A percentile compares a stretch with the other conserved stretches of the same genome.
Evolutionary conservation across 176 grass and related monocot genomes (phyloP).

Genomic region (Leersia perrieri): DNA sequence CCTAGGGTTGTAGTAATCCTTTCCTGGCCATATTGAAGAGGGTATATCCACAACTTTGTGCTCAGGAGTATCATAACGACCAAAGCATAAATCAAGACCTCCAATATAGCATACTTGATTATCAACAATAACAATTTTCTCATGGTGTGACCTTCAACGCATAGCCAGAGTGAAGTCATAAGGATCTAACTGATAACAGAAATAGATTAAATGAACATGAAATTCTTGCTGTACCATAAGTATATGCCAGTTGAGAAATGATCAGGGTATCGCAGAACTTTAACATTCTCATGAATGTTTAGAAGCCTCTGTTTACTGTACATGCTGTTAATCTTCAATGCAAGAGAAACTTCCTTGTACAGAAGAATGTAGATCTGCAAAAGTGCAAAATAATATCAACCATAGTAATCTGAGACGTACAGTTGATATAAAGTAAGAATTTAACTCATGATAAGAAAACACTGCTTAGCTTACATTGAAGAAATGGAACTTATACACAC

Average conservation of each 20-base stretch:
- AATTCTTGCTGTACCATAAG: constrained; percentile 47
- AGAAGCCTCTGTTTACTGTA: constrained; percentile 72
- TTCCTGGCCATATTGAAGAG: constrained; percentile 78
- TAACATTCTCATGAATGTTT: constrained; percentile 84
- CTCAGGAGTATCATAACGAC: constrained; percentile 72
- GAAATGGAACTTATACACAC: neutral
- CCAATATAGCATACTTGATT: constrained; percentile 83
- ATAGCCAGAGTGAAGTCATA: constrained; percentile 9
- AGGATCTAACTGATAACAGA: constrained; percentile 10
- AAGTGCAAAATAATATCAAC: constrained; percentile 41
- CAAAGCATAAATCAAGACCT: constrained; percentile 90
- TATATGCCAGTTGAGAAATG: constrained; percentile 83
- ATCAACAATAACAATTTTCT: constrained; percentile 89
- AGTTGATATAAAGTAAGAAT: neutral
- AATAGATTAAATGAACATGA: neutral
- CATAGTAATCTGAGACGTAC: neutral
- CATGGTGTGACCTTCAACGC: constrained; percentile 79
- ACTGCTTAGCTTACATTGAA: neutral
- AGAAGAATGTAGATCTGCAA: constrained; percentile 88
- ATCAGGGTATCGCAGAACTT: constrained; percentile 89
- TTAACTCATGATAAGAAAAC: neutral
- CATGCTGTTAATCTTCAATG: constrained; percentile 87
- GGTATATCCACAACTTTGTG: constrained; percentile 66
- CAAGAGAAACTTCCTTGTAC: constrained; percentile 82
- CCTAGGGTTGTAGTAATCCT: constrained; percentile 92